Conservation (phyloP, 768 basidiomycete genomes). For the Trametes sanguinea region DNA sequence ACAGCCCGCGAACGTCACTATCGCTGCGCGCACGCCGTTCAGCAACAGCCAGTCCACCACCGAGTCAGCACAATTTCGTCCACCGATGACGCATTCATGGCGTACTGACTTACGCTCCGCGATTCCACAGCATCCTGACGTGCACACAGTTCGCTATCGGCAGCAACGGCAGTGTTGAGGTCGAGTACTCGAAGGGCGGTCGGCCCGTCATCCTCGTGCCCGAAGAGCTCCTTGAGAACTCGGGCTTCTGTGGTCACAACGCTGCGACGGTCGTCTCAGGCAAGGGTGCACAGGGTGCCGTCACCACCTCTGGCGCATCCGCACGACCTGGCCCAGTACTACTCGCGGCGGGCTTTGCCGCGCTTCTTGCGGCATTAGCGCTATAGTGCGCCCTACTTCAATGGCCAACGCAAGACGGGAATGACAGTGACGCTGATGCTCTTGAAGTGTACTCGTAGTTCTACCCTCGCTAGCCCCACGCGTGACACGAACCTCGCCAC, state of each 20-base stretch:
- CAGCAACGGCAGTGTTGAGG: constrained; percentile 59
- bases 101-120: constrained; percentile 5
- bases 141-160: constrained; percentile 72
- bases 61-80: constrained; percentile 46
- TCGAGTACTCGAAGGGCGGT: constrained; percentile 67
- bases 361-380: neutral
- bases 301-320: neutral
- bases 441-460: neutral
- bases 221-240: constrained; percentile 35
- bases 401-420: neutral
- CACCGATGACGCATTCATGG: neutral
- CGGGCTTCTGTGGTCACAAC: constrained; percentile 40
- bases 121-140: constrained; percentile 52
- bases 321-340: neutral
- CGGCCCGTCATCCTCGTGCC: constrained; percentile 58
- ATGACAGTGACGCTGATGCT: neutral
- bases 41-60: constrained; percentile 48
- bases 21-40: constrained; percentile 61
- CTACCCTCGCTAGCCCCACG: neutral
- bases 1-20: constrained; percentile 58
- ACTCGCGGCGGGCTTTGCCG: constrained; percentile 1
- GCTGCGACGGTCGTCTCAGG: neutral
- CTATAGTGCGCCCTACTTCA: no score
- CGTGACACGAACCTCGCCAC: neutral
- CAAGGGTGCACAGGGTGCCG: constrained; percentile 6